phyloP scores from a whole-genome alignment of 2,329 filamentous ascomycete genomes.

The Chaetomium strumarium region DNA sequence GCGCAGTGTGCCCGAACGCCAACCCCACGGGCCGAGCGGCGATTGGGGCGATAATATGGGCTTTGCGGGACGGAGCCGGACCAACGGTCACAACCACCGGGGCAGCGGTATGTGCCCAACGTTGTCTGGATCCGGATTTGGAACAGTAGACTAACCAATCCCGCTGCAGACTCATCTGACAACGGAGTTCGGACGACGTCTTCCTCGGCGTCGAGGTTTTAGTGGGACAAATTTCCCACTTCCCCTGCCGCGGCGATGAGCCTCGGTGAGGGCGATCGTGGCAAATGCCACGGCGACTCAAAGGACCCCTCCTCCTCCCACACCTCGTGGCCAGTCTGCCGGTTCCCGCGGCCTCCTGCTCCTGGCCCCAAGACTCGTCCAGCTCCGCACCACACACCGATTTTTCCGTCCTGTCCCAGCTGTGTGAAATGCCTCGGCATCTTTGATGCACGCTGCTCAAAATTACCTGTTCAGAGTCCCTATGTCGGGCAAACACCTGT shows the following conservation, averaged over 20 bases:
- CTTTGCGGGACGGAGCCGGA: slow-evolving; percentile 48
- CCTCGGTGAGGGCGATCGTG: neutral
- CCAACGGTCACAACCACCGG: slow-evolving; percentile 56
- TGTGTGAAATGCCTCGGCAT: too few relatives aligned
- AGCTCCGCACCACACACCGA: too few relatives aligned
- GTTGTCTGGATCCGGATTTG: neutral
- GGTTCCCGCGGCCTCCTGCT: neutral
- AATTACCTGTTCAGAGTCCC: too few relatives aligned
- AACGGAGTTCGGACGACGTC: slow-evolving; percentile 22
- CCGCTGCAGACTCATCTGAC: slow-evolving; percentile 24
- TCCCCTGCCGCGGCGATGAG: neutral
- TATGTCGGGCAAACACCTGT: too few relatives aligned
- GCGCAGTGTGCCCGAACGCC: slow-evolving; percentile 50
- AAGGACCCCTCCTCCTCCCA: neutral
- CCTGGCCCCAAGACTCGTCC: neutral
- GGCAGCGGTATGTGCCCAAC: slow-evolving; percentile 49
- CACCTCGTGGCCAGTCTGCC: neutral
- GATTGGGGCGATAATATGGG: slow-evolving; percentile 52
- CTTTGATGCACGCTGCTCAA: too few relatives aligned
- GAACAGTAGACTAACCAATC: neutral
- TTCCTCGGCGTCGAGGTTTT: slow-evolving; percentile 22
- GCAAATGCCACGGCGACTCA: neutral
- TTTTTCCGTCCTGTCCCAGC: too few relatives aligned
- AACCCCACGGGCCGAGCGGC: slow-evolving; percentile 55
- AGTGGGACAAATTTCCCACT: slow-evolving; percentile 13